These are phyloP conservation scores for Nicotiana noctiflora DNA, from an alignment of 257 asterid genomes.

Conservation along the genomic window DNA sequence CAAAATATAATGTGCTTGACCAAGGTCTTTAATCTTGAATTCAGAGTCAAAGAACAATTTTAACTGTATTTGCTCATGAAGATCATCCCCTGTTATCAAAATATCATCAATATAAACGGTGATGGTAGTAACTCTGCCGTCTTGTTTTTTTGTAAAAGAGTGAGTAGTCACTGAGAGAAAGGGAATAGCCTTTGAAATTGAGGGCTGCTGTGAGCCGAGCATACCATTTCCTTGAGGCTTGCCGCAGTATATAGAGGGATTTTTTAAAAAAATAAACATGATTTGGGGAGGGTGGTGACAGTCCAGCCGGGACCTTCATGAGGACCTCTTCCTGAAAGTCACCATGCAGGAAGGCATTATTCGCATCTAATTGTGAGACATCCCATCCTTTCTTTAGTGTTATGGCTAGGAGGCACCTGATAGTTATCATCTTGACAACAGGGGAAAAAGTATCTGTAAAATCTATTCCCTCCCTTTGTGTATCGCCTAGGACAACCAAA, in stretches of 20 bases:
- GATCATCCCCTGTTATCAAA: neutral
- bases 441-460: no score
- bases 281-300: no score
- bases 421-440: no score
- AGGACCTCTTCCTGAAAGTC: no score
- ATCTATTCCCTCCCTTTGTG: no score
- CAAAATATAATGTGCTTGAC: neutral
- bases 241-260: neutral
- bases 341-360: no score
- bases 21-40: neutral
- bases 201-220: neutral
- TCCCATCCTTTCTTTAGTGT: no score
- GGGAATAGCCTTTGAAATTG: neutral
- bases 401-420: no score
- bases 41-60: neutral
- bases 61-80: neutral
- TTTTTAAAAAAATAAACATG: neutral
- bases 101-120: neutral
- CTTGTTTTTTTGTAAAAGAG: neutral
- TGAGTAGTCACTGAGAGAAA: neutral
- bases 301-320: no score
- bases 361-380: no score
- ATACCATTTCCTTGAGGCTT: constrained; percentile 4
- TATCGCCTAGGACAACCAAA: no score
- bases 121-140: no score